Conservation (phyloP, 2,329 filamentous ascomycete species). For the Setomelanomma holmii region DNA sequence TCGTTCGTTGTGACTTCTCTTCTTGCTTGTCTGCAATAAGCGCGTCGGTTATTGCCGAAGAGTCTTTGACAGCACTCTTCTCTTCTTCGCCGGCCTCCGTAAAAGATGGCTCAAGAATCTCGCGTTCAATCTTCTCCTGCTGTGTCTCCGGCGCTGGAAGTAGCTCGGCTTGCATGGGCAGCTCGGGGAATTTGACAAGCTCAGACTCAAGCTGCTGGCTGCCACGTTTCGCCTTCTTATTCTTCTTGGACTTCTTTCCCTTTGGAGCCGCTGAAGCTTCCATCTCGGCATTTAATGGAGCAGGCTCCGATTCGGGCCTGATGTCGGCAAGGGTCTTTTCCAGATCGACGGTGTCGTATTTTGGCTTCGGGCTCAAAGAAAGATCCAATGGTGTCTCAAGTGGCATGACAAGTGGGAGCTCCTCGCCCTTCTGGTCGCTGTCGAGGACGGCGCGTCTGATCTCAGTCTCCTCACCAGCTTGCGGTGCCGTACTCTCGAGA, state of each 20-base stretch:
- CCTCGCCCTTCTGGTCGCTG: neutral
- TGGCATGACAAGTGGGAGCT: neutral
- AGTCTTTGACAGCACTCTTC: slow-evolving; percentile 18
- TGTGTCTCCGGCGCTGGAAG: slow-evolving; percentile 7
- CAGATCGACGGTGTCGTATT: slow-evolving; percentile 1
- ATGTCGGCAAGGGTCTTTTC: neutral
- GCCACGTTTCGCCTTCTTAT: slow-evolving; percentile 37
- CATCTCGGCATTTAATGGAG: slow-evolving; percentile 9
- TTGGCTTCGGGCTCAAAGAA: neutral
- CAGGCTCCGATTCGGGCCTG: neutral
- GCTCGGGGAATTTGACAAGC: slow-evolving; percentile 10
- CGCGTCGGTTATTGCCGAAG: too few relatives aligned
- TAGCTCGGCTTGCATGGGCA: slow-evolving; percentile 6
- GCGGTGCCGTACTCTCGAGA: slow-evolving; percentile 33
- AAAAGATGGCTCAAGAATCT: slow-evolving; percentile 23
- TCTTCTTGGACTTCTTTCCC: slow-evolving; percentile 42
- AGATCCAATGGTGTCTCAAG: neutral
- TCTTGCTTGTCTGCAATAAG: too few relatives aligned
- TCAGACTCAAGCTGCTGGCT: slow-evolving; percentile 27
- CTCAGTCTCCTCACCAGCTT: slow-evolving; percentile 13
- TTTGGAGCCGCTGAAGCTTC: slow-evolving; percentile 20
- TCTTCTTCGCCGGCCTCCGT: slow-evolving; percentile 1
- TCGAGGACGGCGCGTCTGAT: slow-evolving; percentile 21
- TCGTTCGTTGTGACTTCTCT: too few relatives aligned
- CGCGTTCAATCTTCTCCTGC: slow-evolving; percentile 22